Base-by-base conservation (phyloP, 768 basidiomycete genomes). In the Pholiota conissans region DNA sequence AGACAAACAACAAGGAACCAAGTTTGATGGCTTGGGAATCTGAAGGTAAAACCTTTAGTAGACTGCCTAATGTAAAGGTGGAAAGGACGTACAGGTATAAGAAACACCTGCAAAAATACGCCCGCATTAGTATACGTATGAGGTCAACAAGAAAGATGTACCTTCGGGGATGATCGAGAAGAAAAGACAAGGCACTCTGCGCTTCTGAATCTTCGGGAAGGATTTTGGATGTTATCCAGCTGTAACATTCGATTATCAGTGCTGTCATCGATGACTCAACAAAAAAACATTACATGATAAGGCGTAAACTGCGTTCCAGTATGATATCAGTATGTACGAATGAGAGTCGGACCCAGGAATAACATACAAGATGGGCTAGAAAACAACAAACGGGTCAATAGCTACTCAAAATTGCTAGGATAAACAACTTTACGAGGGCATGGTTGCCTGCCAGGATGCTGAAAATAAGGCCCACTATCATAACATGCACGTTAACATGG, bases 371-470 rank as follows among this genome's bases (percentile, higher is more conserved):
- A 50, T 50, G 6, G 49, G 49, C 39, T 53, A 27, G 18, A 39
- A 18, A n/a, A n/a, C n/a, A n/a, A n/a, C n/a, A n/a, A n/a, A n/a
- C n/a, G n/a, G n/a, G n/a, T n/a, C n/a, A n/a, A n/a, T n/a, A n/a
- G n/a, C n/a, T n/a, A n/a, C n/a, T 34, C 30, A 4, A 20, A 32
- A n/a, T n/a, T n/a, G n/a, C n/a, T n/a, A n/a, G n/a, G n/a, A n/a
- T n/a, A n/a, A 14, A 35, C 18, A 48, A 70, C 78, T 85, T 64
- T 55, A 89, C 87, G 68, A 87, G 75, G 0, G 86, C 89, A 60
- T 88, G 89, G 65, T 92, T 92, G 16, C 90, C 90, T 22, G 87
- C 90, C 28, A 91, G 71, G 57, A 92, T 89, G 13, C 81, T 74
- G 34, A 88, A 76, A 9, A 85, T 78, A 61, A 89, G 66, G 28